phyloP scores from a whole-genome alignment of 140 eudicot species.

The Cichorium intybus region DNA sequence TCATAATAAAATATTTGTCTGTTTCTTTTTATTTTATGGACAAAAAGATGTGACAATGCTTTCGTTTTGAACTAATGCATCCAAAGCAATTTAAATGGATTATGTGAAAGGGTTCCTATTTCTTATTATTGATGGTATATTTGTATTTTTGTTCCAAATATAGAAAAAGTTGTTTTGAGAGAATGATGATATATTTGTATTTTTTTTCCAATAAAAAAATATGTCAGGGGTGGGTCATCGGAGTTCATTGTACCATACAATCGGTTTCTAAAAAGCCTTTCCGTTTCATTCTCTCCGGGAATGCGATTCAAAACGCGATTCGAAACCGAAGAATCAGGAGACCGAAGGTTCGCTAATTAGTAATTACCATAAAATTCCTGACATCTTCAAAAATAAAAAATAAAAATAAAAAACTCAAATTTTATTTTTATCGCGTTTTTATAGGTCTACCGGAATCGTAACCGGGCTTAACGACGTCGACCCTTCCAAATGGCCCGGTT shows the following conservation, averaged over 20 bases:
- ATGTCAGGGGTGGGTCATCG: constrained; percentile 64
- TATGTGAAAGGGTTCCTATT: no score
- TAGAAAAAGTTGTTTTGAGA: neutral
- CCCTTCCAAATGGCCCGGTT: constrained; percentile 85
- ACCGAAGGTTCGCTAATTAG: constrained; percentile 63
- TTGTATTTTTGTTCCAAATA: neutral
- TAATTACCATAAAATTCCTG: neutral
- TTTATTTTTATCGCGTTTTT: neutral
- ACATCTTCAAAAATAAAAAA: neutral
- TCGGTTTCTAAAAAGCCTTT: constrained; percentile 56
- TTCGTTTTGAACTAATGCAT: no score
- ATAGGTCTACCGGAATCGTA: constrained; percentile 72
- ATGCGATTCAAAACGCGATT: constrained; percentile 72
- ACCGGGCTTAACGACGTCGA: constrained; percentile 64
- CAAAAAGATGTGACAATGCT: no score
- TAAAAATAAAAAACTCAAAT: neutral
- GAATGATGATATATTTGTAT: neutral
- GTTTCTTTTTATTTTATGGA: no score
- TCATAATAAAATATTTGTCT: no score
- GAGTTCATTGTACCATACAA: constrained; percentile 65
- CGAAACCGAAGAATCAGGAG: constrained; percentile 80
- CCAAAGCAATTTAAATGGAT: no score
- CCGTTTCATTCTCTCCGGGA: constrained; percentile 56
- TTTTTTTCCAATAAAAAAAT: neutral
- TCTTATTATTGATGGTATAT: neutral